Base-by-base conservation (phyloP, 2,329 filamentous ascomycete genomes). In the Elsinoe fawcettii region DNA sequence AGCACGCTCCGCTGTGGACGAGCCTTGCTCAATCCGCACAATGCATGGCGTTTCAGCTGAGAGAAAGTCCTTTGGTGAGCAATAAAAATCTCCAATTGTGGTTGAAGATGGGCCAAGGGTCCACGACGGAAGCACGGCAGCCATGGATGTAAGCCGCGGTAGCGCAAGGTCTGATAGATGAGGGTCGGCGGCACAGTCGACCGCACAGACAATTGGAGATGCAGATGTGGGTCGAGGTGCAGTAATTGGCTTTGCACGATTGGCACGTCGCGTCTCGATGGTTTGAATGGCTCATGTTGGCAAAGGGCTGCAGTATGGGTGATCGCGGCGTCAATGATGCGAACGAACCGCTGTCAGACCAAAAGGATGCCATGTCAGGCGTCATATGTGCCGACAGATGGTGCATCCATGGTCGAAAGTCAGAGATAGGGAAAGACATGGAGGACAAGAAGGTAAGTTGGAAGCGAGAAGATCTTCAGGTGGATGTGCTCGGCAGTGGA, bases 211-310 rank as follows among this genome's bases (percentile, higher is more conserved):
- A 30, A 34, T 11, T 22, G 27, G 25, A 34, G 20, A 22, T 30
- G 30, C 20, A 37, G 16, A 25, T 36, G 49, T 53, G 49, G 49
- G 34, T 53, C 49, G 32, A 39, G 32, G 32, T 53, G 49, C 49
- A 53, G 49, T 53, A 53, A 53, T 53, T 53, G 34, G 49, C 30
- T 53, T 53, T 39, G 20, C 49, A 37, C 49, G 49, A 53, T 53
- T 53, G 49, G 49, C 25, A 25, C 16, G 18, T 37, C 16, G 32
- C 49, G 30, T 53, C 22, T 53, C 32, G 49, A 53, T 53, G 49
- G 49, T 37, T 27, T 39, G 32, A 5, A 34, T 53, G 49, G 49
- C 49, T 25, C 18, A 3, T 36, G 49, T 53, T 53, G 49, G 49
- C 49, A 39, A n/a, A 18, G 9, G 16, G 4, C 30, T 3, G 6